A percentile compares a stretch with the other conserved stretches of the same genome.
phyloP scores from a whole-genome alignment of 2,329 filamentous ascomycete species.

The Pestalotiopsis sp. region DNA sequence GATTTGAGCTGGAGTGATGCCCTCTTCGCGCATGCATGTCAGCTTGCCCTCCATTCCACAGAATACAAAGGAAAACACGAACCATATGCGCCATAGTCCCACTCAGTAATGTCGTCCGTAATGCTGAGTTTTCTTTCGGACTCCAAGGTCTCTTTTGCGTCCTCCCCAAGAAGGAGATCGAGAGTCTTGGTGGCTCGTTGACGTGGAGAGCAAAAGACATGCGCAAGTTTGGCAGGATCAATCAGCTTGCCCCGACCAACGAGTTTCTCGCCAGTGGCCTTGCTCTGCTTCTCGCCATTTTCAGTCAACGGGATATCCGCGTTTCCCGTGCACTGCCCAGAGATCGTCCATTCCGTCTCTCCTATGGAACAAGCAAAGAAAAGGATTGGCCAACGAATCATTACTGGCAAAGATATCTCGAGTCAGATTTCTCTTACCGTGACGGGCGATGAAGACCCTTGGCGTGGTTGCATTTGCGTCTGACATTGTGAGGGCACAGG shows the following conservation, averaged over 20 bases:
- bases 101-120: constrained; percentile 49
- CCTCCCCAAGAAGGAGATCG: constrained; percentile 42
- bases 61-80: neutral
- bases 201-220: constrained; percentile 49
- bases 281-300: constrained; percentile 45
- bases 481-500: constrained; percentile 28
- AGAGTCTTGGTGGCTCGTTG: constrained; percentile 49
- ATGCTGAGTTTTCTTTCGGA: constrained; percentile 35
- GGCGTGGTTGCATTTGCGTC: constrained; percentile 38
- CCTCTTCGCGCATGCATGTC: neutral
- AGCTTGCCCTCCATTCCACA: neutral
- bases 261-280: constrained; percentile 39
- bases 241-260: constrained; percentile 51
- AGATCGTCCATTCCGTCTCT: constrained; percentile 51
- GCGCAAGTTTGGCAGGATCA: constrained; percentile 46
- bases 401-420: constrained; percentile 1
- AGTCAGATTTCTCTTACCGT: constrained; percentile 30
- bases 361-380: constrained; percentile 26
- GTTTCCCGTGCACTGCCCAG: constrained; percentile 46
- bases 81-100: constrained; percentile 51
- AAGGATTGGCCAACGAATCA: neutral
- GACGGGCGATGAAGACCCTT: constrained; percentile 41
- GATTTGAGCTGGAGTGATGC: neutral
- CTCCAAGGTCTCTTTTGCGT: constrained; percentile 19
- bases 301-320: constrained; percentile 43